Evolutionary conservation across 116 monocot species (phyloP), one percentile per base, ranked within the genome.

Genomic region (Iris pallida): DNA sequence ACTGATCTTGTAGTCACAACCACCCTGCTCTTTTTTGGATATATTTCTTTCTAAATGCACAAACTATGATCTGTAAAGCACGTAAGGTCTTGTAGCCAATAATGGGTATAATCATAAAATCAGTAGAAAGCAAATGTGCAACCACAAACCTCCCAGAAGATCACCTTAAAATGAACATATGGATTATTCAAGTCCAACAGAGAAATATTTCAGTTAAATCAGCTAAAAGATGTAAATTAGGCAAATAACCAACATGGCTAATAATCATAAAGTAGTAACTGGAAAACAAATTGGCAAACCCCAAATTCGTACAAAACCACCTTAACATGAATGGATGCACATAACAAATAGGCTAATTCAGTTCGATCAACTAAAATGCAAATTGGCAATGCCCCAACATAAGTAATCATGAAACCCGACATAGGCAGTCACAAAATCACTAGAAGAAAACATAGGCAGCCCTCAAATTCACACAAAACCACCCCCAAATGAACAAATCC

Each of bases 371-470:
- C 15, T 42, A 60, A 42, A 13, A 4, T 13, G 18, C 60, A 62
- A 64, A 14, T 64, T 64, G 64, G 41, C 64, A 47, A 19, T 18
- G 19, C 7, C 19, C 64, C 64, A 64, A 64, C 17, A 44, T 15
- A 15, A 15, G 59, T 44, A 67, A 48, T 70, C 40, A 73, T 65
- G 20, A 7, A 8, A 47, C 46, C 45, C 14, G 61, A 59, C 42
- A 6, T 30, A 3, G 30, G 30, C 30, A 30, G 30, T 30, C 30
- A 30, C 30, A 30, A 30, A 30, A 30, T 30, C 30, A 30, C 30
- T 30, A 30, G 30, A 61, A 45, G 14, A 15, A 14, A 19, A 65
- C 13, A 65, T 51, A 20, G 65, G 20, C 30, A 65, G 48, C 65
- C 52, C 54, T 12, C 42, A 53, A 53, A 11, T n/a, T n/a, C 52